Conservation (phyloP, 2,329 filamentous ascomycete genomes). For the Pseudopyricularia cyperi region DNA sequence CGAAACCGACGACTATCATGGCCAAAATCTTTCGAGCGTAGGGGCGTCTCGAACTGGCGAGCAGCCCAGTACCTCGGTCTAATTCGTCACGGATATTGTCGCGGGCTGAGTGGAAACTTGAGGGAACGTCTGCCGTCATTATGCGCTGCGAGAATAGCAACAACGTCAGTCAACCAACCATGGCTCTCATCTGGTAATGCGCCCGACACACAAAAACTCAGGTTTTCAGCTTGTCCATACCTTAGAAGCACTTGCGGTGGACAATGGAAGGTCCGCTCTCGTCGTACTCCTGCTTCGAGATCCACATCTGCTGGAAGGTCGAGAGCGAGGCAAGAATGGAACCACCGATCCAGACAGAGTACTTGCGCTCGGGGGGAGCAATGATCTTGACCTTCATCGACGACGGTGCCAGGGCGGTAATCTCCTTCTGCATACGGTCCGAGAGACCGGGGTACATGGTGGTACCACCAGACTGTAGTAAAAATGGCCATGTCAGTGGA, state of each 20-base stretch:
- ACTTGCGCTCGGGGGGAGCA: conserved; percentile 99
- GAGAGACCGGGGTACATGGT: conserved; percentile 99
- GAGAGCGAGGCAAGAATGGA: conserved; percentile 98
- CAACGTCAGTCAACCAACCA: neutral
- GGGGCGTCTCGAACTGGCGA: conserved; percentile 23
- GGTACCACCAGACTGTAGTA: conserved; percentile 85
- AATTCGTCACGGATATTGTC: conserved; percentile 1
- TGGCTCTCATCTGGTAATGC: neutral
- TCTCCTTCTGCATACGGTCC: conserved; percentile 99
- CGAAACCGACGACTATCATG: conserved; percentile 35
- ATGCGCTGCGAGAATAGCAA: neutral
- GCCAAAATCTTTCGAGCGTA: conserved; percentile 46
- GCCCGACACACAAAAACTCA: neutral
- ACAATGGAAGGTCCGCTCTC: conserved; percentile 99
- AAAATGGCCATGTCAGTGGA: neutral
- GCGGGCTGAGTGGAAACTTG: neutral
- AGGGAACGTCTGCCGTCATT: neutral
- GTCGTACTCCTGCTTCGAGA: conserved; percentile 99
- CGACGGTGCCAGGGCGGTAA: conserved; percentile 95
- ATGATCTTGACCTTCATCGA: conserved; percentile 99
- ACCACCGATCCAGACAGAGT: conserved; percentile 99
- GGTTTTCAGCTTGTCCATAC: conserved; percentile 23
- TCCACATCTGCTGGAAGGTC: conserved; percentile 99
- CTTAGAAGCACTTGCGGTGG: conserved; percentile 99
- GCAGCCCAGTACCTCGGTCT: conserved; percentile 7